phyloP scores from a whole-genome alignment of 2,329 filamentous ascomycete genomes.

The Eurotiales sp. region DNA sequence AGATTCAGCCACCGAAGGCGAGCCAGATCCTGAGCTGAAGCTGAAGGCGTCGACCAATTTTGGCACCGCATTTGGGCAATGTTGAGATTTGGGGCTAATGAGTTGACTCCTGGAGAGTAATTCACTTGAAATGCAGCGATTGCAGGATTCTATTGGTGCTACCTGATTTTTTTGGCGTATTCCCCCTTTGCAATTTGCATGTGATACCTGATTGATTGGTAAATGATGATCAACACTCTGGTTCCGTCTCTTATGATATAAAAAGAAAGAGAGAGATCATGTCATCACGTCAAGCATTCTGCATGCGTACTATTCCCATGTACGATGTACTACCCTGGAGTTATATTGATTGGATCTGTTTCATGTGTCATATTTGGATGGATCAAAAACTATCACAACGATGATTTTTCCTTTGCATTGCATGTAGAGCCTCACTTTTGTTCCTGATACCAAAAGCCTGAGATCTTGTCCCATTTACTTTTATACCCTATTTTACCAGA shows the following conservation, averaged over 20 bases:
- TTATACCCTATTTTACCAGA: too few relatives aligned
- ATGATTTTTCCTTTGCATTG: neutral
- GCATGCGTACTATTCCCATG: neutral
- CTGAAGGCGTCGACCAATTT: slow-evolving; percentile 46
- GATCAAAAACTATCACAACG: neutral
- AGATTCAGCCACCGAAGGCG: slow-evolving; percentile 13
- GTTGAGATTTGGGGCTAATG: slow-evolving; percentile 10
- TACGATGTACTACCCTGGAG: neutral
- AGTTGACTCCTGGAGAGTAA: too few relatives aligned
- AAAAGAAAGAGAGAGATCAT: neutral
- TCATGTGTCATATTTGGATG: neutral
- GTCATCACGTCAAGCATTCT: neutral
- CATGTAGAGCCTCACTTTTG: neutral
- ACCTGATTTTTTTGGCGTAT: neutral
- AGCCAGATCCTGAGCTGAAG: slow-evolving; percentile 32
- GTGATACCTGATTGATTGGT: neutral
- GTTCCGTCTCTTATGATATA: neutral
- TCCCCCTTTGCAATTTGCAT: neutral
- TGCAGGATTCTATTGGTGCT: neutral
- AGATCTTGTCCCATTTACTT: neutral
- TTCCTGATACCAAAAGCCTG: neutral
- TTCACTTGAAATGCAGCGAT: neutral
- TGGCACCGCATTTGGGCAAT: slow-evolving; percentile 44
- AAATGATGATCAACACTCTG: neutral
- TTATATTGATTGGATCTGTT: neutral